Conservation (phyloP, 2,329 filamentous ascomycete genomes). For the Peltaster fructicola region DNA sequence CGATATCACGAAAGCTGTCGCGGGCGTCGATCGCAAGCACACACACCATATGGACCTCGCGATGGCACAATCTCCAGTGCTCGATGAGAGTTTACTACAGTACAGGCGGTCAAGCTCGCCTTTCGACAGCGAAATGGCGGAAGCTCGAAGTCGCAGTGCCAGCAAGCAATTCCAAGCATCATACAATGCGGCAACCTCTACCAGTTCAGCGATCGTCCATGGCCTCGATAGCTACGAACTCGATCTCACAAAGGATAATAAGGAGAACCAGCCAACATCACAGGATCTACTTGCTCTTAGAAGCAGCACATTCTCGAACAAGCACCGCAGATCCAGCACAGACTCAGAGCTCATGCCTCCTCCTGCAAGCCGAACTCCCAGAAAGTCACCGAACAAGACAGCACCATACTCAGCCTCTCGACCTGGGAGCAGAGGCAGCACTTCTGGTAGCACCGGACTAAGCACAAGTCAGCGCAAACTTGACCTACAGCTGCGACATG, state of each 20-base stretch:
- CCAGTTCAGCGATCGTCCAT: slow-evolving; percentile 7
- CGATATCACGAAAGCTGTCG: no score
- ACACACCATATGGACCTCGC: no score
- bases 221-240: slow-evolving; percentile 3
- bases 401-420: slow-evolving; percentile 10
- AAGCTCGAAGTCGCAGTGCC: slow-evolving; percentile 16
- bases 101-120: slow-evolving; percentile 28
- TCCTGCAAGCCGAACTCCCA: slow-evolving; percentile 13
- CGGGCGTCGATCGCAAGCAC: no score
- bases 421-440: slow-evolving; percentile 12
- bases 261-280: slow-evolving; percentile 15
- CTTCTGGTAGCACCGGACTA: slow-evolving; percentile 8
- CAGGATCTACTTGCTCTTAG: slow-evolving; percentile 8
- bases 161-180: slow-evolving; percentile 14
- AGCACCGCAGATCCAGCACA: slow-evolving; percentile 10
- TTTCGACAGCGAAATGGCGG: slow-evolving; percentile 29
- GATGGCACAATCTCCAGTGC: no score
- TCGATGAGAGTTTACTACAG: no score
- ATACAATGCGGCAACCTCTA: slow-evolving; percentile 6
- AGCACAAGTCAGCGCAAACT: slow-evolving; percentile 7
- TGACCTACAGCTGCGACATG: slow-evolving; percentile 10
- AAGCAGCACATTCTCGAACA: slow-evolving; percentile 10
- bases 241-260: slow-evolving; percentile 10
- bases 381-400: slow-evolving; percentile 15
- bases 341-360: slow-evolving; percentile 17